A percentile compares a stretch with the other conserved stretches of the same genome.
phyloP scores from a whole-genome alignment of 2,329 filamentous ascomycete genomes.

The Paradendryphiella salina region DNA sequence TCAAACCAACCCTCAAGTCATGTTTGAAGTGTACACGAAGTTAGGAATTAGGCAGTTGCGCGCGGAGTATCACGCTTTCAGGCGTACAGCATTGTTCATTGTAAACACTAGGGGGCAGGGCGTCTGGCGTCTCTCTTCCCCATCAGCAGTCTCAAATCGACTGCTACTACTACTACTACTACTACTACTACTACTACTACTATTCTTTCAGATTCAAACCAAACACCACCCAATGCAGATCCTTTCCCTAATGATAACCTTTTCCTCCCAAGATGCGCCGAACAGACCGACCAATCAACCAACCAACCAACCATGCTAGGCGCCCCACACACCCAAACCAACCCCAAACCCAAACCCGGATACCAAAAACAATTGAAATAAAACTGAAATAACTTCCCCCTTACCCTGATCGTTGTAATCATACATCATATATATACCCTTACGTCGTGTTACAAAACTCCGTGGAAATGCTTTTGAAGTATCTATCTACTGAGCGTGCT shows the following conservation, averaged over 20 bases:
- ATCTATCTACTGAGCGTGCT: slow-evolving; percentile 9
- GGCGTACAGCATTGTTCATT: slow-evolving; percentile 5
- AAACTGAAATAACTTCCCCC: slow-evolving; percentile 16
- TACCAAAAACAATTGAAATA: slow-evolving; percentile 10
- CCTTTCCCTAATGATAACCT: slow-evolving; percentile 1
- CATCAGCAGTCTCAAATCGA: slow-evolving; percentile 1
- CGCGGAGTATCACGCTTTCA: neutral
- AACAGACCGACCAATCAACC: neutral
- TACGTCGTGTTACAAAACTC: slow-evolving; percentile 2
- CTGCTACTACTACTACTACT: slow-evolving; percentile 2
- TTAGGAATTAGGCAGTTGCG: neutral
- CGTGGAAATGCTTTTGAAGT: slow-evolving; percentile 15
- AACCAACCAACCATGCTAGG: neutral
- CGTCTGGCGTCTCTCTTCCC: slow-evolving; percentile 7
- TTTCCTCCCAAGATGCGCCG: neutral
- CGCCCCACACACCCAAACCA: slow-evolving; percentile 1
- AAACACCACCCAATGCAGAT: slow-evolving; percentile 16
- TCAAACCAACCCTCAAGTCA: neutral
- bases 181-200: too few species aligned
- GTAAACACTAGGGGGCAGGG: slow-evolving; percentile 14
- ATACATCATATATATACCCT: slow-evolving; percentile 26
- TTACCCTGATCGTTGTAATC: slow-evolving; percentile 20
- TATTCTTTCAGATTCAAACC: neutral
- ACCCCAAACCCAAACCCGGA: slow-evolving; percentile 1
- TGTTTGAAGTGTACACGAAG: neutral